Evolutionary conservation across 2,329 filamentous ascomycete species (phyloP).

Genomic region (Iodosphaeria phyllophila): DNA sequence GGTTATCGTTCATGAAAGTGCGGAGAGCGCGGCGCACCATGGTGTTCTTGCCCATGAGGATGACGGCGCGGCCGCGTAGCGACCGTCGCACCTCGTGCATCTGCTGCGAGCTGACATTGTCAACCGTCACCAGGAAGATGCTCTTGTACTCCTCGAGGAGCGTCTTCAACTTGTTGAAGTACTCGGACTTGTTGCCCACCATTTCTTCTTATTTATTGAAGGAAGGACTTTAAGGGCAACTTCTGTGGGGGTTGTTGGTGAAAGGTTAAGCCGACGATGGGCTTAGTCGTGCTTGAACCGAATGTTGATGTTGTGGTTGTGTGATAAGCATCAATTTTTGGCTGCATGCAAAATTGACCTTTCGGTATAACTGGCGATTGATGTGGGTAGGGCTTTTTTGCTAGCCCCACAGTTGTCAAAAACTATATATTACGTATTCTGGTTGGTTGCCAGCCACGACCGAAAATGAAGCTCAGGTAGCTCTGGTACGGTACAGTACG

Average conservation of each 20-base stretch:
- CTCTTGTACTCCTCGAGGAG: slow-evolving; percentile 93
- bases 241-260: slow-evolving; percentile 1
- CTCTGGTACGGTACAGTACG: too few relatives aligned
- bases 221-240: slow-evolving; percentile 5
- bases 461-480: too few relatives aligned
- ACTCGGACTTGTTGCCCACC: slow-evolving; percentile 90
- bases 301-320: too few relatives aligned
- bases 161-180: slow-evolving; percentile 99
- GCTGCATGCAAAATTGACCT: too few relatives aligned
- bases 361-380: too few relatives aligned
- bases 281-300: too few relatives aligned
- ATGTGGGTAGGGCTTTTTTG: too few relatives aligned
- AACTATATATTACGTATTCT: too few relatives aligned
- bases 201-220: slow-evolving; percentile 66
- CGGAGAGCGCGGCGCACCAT: slow-evolving; percentile 98
- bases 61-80: slow-evolving; percentile 80
- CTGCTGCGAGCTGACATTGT: slow-evolving; percentile 99
- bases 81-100: slow-evolving; percentile 99
- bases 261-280: slow-evolving; percentile 1
- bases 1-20: slow-evolving; percentile 76
- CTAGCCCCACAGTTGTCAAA: too few relatives aligned
- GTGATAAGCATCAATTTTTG: too few relatives aligned
- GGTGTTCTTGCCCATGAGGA: slow-evolving; percentile 99
- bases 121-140: slow-evolving; percentile 90
- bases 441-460: too few relatives aligned